Evolutionary conservation across 2,329 filamentous ascomycete genomes (phyloP), one percentile per base, ranked within the genome.

Genomic region (Verticillium longisporum): DNA sequence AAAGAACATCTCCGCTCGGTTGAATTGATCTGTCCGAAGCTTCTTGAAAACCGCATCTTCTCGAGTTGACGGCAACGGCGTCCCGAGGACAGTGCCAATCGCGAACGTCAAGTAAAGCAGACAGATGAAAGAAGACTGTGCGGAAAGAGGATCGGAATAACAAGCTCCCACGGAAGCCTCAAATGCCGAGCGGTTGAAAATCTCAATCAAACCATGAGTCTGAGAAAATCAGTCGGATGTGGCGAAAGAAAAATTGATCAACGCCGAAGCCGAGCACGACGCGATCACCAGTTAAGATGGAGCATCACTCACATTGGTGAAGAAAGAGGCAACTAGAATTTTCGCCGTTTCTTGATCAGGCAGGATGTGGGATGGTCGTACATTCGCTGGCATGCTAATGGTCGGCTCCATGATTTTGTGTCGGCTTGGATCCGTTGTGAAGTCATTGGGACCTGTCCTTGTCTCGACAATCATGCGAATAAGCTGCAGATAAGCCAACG

Each of bases 1-100:
- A 67, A 86, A 89, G 68, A 88, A 88, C 11, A 83, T 72, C 64
- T 89, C 86, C n/a, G 84, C 83, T 64, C 81, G 77, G 63, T 84
- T 80, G 1, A 77, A 69, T 34, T 78, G 73, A 37, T 80, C 77
- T 5, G 72, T 74, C 21, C 77, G 76, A 21, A 88, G 73, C 59
- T 78, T 80, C 34, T 79, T 74, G 57, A 88, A 77, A 9, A 86
- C 72, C 0, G 68, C 69, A 3, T 80, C 78, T 60, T 86, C 83
- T 0, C 70, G 69, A 37, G 75, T 83, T 2, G 78, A 80, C 1
- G 75, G 74, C n/a, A 70, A 66, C 3, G 84, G 83, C 18, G 79
- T 79, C 1, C 84, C 83, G 69, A 87, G 76, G 3, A 82, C 80
- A 21, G 88, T 74, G 1, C 87, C 87, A 58, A 88, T 83, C 1